phyloP scores from a whole-genome alignment of 345 rosid genomes.

The Crucihimalaya himalaica region DNA sequence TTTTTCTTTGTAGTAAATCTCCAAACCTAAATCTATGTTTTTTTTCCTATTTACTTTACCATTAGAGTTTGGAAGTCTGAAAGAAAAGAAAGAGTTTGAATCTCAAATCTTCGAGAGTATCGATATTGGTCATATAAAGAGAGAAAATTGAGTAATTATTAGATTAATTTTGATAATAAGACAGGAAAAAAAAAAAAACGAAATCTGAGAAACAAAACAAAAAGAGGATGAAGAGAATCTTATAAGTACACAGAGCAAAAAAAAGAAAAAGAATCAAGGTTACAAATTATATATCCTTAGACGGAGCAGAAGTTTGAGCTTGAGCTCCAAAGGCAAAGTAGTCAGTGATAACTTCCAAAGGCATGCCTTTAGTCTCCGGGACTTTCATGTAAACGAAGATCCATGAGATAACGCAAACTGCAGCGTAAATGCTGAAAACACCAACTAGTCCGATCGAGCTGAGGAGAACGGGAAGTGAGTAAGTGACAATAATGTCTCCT shows the following conservation, averaged over 20 bases:
- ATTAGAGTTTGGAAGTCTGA: not conserved
- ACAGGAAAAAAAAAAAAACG: not conserved
- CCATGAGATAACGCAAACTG: constrained; percentile 79
- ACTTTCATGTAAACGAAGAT: constrained; percentile 86
- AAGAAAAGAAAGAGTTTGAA: not conserved
- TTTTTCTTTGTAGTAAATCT: constrained; percentile 18
- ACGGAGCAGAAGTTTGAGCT: constrained; percentile 38
- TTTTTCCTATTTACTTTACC: not conserved
- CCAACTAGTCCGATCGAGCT: constrained; percentile 78
- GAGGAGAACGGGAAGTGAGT: constrained; percentile 86
- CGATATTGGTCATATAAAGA: not conserved
- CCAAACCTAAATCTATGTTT: not conserved
- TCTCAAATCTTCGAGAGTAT: not conserved
- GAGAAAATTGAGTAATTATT: constrained; percentile 25
- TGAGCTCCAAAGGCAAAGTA: constrained; percentile 93
- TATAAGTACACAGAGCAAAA: constrained; percentile 37
- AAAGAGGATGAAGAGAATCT: constrained; percentile 19
- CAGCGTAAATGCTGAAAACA: constrained; percentile 70
- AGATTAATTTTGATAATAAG: not conserved
- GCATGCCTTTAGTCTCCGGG: constrained; percentile 99
- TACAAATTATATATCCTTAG: constrained; percentile 32
- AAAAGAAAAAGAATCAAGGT: constrained; percentile 21
- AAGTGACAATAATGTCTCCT: constrained; percentile 81
- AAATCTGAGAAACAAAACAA: constrained; percentile 23
- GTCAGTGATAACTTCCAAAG: constrained; percentile 95